phyloP scores from a whole-genome alignment of 495 filamentous ascomycete genomes.

The Beverwykella pulmonaria region DNA sequence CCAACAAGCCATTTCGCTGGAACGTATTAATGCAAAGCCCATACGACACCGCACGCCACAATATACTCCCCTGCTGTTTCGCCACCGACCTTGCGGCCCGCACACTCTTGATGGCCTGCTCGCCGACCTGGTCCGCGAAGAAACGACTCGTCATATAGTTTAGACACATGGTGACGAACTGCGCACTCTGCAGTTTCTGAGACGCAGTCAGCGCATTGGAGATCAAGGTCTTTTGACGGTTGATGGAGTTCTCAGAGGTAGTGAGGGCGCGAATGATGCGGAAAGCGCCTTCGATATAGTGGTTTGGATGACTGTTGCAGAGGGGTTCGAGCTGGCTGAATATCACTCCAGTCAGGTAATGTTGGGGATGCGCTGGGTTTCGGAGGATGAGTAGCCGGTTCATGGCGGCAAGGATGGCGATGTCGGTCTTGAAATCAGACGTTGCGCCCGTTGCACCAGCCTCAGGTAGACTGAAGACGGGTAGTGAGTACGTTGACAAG shows the following conservation, averaged over 20 bases:
- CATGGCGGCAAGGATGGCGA: conserved; percentile 75
- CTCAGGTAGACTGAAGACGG: conserved; percentile 55
- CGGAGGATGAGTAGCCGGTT: conserved; percentile 85
- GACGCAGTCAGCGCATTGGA: conserved; percentile 64
- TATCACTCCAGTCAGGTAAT: conserved; percentile 53
- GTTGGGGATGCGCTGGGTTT: conserved; percentile 56
- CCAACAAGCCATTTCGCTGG: conserved; percentile 68
- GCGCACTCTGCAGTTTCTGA: conserved; percentile 61
- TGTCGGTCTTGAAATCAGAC: conserved; percentile 64
- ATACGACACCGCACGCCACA: conserved; percentile 86
- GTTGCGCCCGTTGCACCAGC: conserved; percentile 40
- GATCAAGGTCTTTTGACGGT: conserved; percentile 76
- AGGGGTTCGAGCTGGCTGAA: conserved; percentile 68
- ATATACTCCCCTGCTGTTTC: conserved; percentile 67
- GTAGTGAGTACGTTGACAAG: conserved; percentile 64
- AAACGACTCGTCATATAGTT: conserved; percentile 84
- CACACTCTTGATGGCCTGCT: conserved; percentile 88
- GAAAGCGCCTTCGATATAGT: conserved; percentile 75
- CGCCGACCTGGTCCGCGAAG: conserved; percentile 82
- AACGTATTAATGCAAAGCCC: conserved; percentile 76
- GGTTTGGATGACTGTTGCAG: conserved; percentile 68
- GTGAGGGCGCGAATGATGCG: conserved; percentile 72
- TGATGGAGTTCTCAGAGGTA: conserved; percentile 51
- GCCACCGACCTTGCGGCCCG: conserved; percentile 74
- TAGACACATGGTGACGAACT: conserved; percentile 78